These are phyloP conservation scores for Venturia effusa DNA, from an alignment of 2,329 filamentous ascomycete genomes.

Conservation along the genomic window DNA sequence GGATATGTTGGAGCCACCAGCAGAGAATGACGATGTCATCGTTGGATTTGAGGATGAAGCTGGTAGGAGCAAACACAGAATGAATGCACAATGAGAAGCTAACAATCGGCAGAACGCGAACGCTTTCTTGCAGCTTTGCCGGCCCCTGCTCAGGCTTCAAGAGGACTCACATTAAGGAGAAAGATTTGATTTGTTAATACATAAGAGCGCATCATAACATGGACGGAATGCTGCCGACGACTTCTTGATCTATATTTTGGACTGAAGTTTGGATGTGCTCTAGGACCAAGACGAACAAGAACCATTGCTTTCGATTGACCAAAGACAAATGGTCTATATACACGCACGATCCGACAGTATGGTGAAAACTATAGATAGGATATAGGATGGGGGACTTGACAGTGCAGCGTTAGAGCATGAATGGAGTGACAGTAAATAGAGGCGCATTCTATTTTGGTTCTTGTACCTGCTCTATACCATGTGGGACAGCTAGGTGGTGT, in stretches of 20 bases:
- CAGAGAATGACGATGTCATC: slow-evolving; percentile 85
- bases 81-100: neutral
- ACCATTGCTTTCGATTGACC: neutral
- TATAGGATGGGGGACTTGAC: neutral
- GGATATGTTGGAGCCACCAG: slow-evolving; percentile 79
- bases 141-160: slow-evolving; percentile 19
- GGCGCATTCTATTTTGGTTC: neutral
- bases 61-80: slow-evolving; percentile 43
- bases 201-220: neutral
- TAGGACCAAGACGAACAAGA: neutral
- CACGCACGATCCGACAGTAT: neutral
- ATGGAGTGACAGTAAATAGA: neutral
- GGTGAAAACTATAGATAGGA: neutral
- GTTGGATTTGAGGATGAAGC: slow-evolving; percentile 72
- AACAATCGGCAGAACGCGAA: slow-evolving; percentile 29
- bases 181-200: neutral
- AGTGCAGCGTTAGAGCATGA: neutral
- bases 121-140: slow-evolving; percentile 34
- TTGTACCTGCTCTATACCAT: neutral
- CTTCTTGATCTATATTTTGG: neutral
- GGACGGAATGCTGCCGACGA: neutral
- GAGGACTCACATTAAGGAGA: slow-evolving; percentile 7
- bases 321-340: neutral
- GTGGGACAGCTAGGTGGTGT: neutral
- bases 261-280: neutral